These are phyloP conservation scores for Raddia guianensis DNA, from an alignment of 176 grass and related monocot species.

Conservation along the genomic window DNA sequence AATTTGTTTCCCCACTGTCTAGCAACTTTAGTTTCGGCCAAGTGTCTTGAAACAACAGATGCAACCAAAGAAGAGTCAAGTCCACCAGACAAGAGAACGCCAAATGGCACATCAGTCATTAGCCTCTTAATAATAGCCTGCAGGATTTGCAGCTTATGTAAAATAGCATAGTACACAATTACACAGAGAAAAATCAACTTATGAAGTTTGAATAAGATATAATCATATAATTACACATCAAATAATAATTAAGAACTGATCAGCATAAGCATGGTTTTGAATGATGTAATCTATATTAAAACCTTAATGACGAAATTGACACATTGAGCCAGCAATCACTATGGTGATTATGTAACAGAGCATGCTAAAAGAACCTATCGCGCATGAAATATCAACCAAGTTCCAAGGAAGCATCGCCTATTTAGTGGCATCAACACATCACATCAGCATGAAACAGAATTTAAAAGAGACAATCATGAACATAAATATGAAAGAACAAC, in stretches of 20 bases:
- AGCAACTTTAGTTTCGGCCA: slow-evolving; percentile 69
- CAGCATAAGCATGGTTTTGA: background rate
- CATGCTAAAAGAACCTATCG: slow-evolving; percentile 1
- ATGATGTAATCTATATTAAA: slow-evolving; percentile 12
- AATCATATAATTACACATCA: background rate
- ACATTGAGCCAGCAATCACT: background rate
- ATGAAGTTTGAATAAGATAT: background rate
- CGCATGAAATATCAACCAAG: slow-evolving; percentile 12
- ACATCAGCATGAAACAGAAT: slow-evolving; percentile 32
- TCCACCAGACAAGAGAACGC: slow-evolving; percentile 95
- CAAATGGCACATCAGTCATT: slow-evolving; percentile 99
- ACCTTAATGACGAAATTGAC: background rate
- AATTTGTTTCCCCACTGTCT: slow-evolving; percentile 91
- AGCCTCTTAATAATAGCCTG: slow-evolving; percentile 92
- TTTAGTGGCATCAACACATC: slow-evolving; percentile 8
- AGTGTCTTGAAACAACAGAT: slow-evolving; percentile 75
- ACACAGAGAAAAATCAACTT: background rate
- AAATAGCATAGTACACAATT: background rate
- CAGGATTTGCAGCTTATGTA: slow-evolving; percentile 15
- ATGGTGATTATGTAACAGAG: background rate
- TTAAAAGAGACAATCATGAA: slow-evolving; percentile 6
- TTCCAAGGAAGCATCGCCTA: slow-evolving; percentile 20
- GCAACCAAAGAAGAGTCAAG: slow-evolving; percentile 98
- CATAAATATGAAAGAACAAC: slow-evolving; percentile 6
- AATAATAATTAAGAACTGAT: background rate